Evolutionary conservation across 139 green algal genomes (phyloP).

Genomic region (Mesotaenium endlicherianum): DNA sequence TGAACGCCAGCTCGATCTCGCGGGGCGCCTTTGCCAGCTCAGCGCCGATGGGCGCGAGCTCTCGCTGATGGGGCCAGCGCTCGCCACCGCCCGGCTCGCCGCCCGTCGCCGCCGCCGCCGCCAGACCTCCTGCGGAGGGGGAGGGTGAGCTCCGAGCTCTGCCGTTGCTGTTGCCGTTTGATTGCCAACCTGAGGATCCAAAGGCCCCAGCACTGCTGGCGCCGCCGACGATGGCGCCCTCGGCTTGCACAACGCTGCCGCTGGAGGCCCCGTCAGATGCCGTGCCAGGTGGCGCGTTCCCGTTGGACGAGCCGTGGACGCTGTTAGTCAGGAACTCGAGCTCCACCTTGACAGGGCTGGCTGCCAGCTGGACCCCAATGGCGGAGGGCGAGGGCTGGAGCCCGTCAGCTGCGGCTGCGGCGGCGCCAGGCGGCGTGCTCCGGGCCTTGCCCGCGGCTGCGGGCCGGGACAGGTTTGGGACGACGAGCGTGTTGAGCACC

Average conservation of each 20-base stretch:
- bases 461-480: constrained; percentile 11
- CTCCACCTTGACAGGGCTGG: background rate
- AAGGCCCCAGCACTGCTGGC: too few species aligned
- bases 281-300: too few species aligned
- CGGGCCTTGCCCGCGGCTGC: background rate
- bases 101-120: too few species aligned
- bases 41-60: background rate
- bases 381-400: background rate
- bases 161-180: too few species aligned
- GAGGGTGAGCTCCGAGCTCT: too few species aligned
- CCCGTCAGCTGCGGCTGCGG: background rate
- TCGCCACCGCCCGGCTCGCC: background rate
- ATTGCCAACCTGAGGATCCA: too few species aligned
- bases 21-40: background rate
- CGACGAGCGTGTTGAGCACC: constrained; percentile 45
- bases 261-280: too few species aligned
- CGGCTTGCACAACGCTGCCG: too few species aligned
- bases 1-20: background rate
- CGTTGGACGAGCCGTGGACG: too few species aligned
- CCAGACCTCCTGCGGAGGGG: too few species aligned
- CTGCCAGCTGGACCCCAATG: background rate
- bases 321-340: too few species aligned
- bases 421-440: background rate
- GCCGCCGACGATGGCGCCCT: too few species aligned
- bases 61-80: background rate